phyloP scores from a whole-genome alignment of 192 early-diverging fungal genomes.

The Podila horticola region DNA sequence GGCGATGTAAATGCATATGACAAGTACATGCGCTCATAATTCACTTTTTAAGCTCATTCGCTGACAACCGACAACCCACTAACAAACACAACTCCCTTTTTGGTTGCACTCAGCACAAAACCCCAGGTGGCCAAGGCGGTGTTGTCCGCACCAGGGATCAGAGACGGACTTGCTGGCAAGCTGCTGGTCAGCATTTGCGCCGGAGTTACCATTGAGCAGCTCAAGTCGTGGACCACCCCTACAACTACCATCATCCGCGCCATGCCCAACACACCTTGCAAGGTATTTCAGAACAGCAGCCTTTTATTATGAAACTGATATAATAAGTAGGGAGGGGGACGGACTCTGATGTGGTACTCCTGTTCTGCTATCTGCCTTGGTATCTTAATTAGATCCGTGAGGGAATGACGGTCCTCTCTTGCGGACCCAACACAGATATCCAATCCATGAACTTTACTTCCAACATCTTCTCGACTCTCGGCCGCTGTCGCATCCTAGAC shows the following conservation, averaged over 20 bases:
- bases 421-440: conserved; percentile 36
- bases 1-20: no score
- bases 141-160: conserved; percentile 53
- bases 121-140: conserved; percentile 62
- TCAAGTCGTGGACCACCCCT: conserved; percentile 57
- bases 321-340: not conserved
- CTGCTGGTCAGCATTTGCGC: conserved; percentile 63
- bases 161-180: conserved; percentile 54
- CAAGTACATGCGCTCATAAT: not conserved
- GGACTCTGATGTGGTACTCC: not conserved
- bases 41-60: not conserved
- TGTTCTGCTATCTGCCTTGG: conserved; percentile 1
- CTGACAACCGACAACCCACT: not conserved
- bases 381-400: conserved; percentile 55
- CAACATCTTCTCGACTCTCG: conserved; percentile 62
- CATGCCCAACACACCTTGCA: conserved; percentile 69
- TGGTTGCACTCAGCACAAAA: conserved; percentile 43
- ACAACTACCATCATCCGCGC: conserved; percentile 59
- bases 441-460: conserved; percentile 52
- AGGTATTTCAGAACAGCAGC: conserved; percentile 23
- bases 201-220: conserved; percentile 59
- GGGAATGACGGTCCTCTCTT: conserved; percentile 64
- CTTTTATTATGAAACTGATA: not conserved
- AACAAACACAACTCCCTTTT: conserved; percentile 2
- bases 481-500: conserved; percentile 58